Conservation (phyloP, 2,329 filamentous ascomycete genomes). For the Fusarium burgessii region DNA sequence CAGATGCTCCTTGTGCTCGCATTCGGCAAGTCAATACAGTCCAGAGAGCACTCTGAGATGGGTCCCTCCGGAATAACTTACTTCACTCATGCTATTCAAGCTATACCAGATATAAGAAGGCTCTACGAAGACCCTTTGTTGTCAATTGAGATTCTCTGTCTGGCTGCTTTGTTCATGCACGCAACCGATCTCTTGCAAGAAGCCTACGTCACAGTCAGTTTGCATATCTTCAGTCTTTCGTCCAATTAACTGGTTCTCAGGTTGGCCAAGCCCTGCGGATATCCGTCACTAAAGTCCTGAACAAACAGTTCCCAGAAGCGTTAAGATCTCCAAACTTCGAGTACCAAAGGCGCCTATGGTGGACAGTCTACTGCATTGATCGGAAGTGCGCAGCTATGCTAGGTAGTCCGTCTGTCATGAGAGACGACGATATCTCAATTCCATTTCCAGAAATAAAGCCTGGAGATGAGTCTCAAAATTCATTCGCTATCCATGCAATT, state of each 20-base stretch:
- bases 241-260: neutral
- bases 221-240: neutral
- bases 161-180: constrained; percentile 38
- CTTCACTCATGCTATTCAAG: constrained; percentile 33
- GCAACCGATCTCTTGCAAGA: constrained; percentile 37
- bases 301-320: constrained; percentile 32
- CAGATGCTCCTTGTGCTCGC: constrained; percentile 37
- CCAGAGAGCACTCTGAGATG: constrained; percentile 36
- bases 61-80: constrained; percentile 37
- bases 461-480: constrained; percentile 26
- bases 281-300: constrained; percentile 32
- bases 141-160: constrained; percentile 36
- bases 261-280: constrained; percentile 36
- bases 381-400: constrained; percentile 37
- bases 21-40: constrained; percentile 36
- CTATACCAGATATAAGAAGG: constrained; percentile 34
- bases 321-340: constrained; percentile 26
- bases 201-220: constrained; percentile 34
- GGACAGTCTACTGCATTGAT: constrained; percentile 41
- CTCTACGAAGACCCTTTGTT: constrained; percentile 33
- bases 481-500: constrained; percentile 33
- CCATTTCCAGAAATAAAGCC: constrained; percentile 24
- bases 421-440: constrained; percentile 36
- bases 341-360: constrained; percentile 37
- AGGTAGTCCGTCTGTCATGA: constrained; percentile 33